Evolutionary conservation across 2,329 filamentous ascomycete genomes (phyloP), one percentile per base, ranked within the genome.

Genomic region (Cercospora sp.): DNA sequence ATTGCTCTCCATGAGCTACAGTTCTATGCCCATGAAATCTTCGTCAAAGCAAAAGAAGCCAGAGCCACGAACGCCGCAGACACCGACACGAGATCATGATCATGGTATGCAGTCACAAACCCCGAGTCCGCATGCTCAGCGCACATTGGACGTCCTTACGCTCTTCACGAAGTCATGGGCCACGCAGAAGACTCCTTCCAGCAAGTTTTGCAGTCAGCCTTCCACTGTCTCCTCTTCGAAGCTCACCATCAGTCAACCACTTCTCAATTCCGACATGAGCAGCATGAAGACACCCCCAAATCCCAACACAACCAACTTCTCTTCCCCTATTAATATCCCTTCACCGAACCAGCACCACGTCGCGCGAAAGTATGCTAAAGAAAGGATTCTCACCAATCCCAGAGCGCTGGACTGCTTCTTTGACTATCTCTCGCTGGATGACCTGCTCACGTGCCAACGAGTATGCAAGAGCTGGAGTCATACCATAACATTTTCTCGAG

Each of bases 391-490:
- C 30, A 57, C 10, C 26, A 65, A 51, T 20, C 61, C 63, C 3
- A 64, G 23, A 51, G 18, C 60, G 4, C 26, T 65, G n/a, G 63
- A 68, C 2, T 3, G 31, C 16, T 55, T 68, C 51, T 55, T 68
- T 5, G 6, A 28, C 10, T 16, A 45, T 3, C 42, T 64, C 31
- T 20, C 42, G 12, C 48, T 67, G 12, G 23, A 57, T 16, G 51
- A 61, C 6, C n/a, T 65, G 2, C 58, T 68, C 20, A 26, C 18
- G 13, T 65, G 58, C 18, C 66, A 65, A 16, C 51, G 58, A 5
- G 66, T 65, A 48, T 63, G 48, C 63, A 68, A 42, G 23, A 23
- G 18, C 12, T 62, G 63, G 42, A 59, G 30, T 2, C 26, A 57
- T 9, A 58, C 9, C 20, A 65, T 68, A 23, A 59, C 12, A 5